phyloP scores from a whole-genome alignment of 139 green algal species.

The Tetratostichococcus sp. region DNA sequence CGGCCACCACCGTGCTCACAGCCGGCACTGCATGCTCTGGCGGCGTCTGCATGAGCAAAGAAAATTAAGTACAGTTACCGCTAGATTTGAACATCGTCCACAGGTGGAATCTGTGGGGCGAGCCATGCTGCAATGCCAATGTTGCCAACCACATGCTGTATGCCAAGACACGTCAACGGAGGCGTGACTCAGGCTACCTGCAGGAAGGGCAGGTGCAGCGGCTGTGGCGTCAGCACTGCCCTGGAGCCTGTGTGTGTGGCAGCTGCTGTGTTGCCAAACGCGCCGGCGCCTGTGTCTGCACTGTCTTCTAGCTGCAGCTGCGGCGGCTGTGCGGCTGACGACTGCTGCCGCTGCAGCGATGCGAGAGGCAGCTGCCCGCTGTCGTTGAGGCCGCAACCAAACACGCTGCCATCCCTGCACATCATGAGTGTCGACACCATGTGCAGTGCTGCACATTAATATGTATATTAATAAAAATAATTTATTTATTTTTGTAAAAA shows the following conservation, averaged over 20 bases:
- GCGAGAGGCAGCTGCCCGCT: conserved; percentile 45
- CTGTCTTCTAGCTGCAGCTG: conserved; percentile 1
- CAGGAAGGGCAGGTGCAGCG: conserved; percentile 41
- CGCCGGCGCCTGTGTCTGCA: too few species aligned
- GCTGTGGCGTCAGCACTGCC: conserved; percentile 22
- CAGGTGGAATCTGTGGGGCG: too few species aligned
- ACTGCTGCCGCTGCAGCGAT: background rate
- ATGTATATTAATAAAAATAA: too few species aligned
- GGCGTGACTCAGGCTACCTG: conserved; percentile 3
- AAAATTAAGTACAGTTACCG: background rate
- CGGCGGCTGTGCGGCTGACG: background rate
- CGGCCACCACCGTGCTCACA: conserved; percentile 52
- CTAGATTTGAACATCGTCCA: too few species aligned
- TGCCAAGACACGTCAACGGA: too few species aligned
- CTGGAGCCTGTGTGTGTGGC: too few species aligned
- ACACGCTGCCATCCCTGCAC: conserved; percentile 52
- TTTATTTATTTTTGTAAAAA: too few species aligned
- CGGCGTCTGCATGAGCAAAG: background rate
- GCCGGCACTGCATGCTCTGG: conserved; percentile 20
- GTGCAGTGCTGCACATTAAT: too few species aligned
- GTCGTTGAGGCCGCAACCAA: conserved; percentile 55
- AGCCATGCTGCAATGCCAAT: too few species aligned
- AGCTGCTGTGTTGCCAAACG: too few species aligned
- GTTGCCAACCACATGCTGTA: too few species aligned
- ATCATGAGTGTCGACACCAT: too few species aligned